phyloP scores from a whole-genome alignment of 1,284 basidiomycete species.

The Leccinum pallidistipes region DNA sequence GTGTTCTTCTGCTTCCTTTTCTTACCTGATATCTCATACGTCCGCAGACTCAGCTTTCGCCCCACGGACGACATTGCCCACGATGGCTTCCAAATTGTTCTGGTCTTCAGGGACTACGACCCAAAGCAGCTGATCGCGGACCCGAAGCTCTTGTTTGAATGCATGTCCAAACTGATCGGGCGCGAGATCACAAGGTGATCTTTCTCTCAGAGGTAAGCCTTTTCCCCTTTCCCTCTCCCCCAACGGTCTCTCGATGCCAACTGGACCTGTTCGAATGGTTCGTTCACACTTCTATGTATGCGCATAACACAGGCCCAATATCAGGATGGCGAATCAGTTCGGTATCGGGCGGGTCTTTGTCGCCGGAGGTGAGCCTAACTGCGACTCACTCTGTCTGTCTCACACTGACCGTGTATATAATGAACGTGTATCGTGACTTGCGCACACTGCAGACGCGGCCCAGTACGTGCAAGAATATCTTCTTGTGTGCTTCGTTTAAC shows the following conservation, averaged over 20 bases:
- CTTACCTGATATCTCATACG: background rate
- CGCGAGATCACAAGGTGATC: constrained; percentile 15
- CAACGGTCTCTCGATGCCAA: no score
- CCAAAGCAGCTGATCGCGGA: constrained; percentile 29
- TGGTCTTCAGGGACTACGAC: constrained; percentile 30
- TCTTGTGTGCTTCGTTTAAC: background rate
- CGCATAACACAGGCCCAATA: constrained; percentile 26
- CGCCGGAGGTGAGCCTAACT: constrained; percentile 34
- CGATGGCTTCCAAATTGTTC: constrained; percentile 37
- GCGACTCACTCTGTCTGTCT: background rate
- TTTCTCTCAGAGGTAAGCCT: constrained; percentile 20
- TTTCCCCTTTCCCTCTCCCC: background rate
- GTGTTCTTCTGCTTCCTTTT: background rate
- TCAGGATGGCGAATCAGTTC: constrained; percentile 35
- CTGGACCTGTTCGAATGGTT: background rate
- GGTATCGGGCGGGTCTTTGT: constrained; percentile 34
- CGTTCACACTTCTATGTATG: background rate
- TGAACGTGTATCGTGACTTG: background rate
- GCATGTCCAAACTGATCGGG: constrained; percentile 17
- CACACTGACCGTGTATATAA: background rate
- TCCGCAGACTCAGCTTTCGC: constrained; percentile 14
- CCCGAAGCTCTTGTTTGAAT: constrained; percentile 14
- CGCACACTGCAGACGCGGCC: constrained; percentile 14
- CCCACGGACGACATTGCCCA: constrained; percentile 20
- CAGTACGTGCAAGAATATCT: constrained; percentile 14